Base-by-base conservation (phyloP, 129 eudicot genomes). In the Dittrichia graveolens region DNA sequence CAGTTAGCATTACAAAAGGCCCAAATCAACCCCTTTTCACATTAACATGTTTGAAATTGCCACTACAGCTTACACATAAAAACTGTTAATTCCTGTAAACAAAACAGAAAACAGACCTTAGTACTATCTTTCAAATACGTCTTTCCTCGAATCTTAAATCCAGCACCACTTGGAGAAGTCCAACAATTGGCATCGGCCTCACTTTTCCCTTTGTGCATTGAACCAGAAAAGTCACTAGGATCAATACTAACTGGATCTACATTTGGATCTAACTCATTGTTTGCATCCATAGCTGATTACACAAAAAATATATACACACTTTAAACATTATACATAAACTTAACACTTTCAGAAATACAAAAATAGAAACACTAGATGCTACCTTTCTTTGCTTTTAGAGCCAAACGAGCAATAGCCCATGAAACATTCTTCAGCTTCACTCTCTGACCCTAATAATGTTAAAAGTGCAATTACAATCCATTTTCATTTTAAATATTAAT, bases 131-230 rank as follows among this genome's bases (percentile, higher is more conserved):
- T 86, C 82, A 88, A 72, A 69, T 95, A 95, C 64, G 97, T 81
- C 81, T 88, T 84, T 80, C 99, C 99, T 57, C 99, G 81, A 56
- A 95, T 82, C 90, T 84, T 88, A 80, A 95, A 95, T 78, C 96
- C 99, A 18, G 86, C 63, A 69, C 97, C 96, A 79, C 83, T 72
- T 14, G 99, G 99, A 77, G 89, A 82, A 60, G 90, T 72, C 99
- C 99, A 95, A 83, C 99, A 95, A 74, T 95, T 82, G 44, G 73
- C 60, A 64, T 95, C 97, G 60, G 72, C 46, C 46, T 86, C 99
- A 69, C 81, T 75, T 73, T 82, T 88, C 69, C 90, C 96, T 77
- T 78, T 85, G 58, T 79, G 88, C 94, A 95, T 81, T 58, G 96
- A 82, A 65, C 96, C 97, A 73, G 71, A 63, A 78, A 86, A 86